phyloP scores from a whole-genome alignment of 2,329 filamentous ascomycete genomes.

The Colletotrichum magnum region DNA sequence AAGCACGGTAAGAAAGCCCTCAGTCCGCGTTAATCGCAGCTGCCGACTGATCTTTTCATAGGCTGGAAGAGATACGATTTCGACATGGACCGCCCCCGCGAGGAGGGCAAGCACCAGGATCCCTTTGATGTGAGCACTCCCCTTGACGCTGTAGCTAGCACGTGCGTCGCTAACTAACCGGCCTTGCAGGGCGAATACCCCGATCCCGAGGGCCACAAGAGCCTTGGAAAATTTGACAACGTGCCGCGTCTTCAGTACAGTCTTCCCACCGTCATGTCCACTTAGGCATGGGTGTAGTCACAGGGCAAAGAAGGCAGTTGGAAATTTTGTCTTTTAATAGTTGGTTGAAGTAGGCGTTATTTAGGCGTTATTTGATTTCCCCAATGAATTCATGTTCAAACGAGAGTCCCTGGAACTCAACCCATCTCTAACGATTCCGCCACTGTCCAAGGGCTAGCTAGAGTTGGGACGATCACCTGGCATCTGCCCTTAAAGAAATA shows the following conservation, averaged over 20 bases:
- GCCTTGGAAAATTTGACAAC: constrained; percentile 32
- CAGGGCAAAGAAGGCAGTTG: background rate
- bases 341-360: background rate
- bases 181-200: constrained; percentile 20
- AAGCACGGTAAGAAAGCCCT: constrained; percentile 43
- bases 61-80: constrained; percentile 48
- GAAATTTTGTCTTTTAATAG: background rate
- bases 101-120: constrained; percentile 31
- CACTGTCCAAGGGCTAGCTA: background rate
- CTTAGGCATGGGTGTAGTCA: background rate
- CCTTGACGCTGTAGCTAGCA: background rate
- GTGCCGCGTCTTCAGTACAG: constrained; percentile 29
- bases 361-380: background rate
- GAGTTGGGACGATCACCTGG: no score
- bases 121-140: constrained; percentile 18
- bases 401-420: background rate
- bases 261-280: constrained; percentile 18
- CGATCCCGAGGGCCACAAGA: constrained; percentile 31
- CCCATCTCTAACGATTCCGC: background rate
- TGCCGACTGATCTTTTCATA: background rate
- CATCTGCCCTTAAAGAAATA: no score
- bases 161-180: background rate
- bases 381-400: background rate
- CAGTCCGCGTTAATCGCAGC: background rate
- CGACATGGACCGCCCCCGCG: constrained; percentile 44